phyloP scores from a whole-genome alignment of 176 grass and related monocot species.

The Zizania latifolia region DNA sequence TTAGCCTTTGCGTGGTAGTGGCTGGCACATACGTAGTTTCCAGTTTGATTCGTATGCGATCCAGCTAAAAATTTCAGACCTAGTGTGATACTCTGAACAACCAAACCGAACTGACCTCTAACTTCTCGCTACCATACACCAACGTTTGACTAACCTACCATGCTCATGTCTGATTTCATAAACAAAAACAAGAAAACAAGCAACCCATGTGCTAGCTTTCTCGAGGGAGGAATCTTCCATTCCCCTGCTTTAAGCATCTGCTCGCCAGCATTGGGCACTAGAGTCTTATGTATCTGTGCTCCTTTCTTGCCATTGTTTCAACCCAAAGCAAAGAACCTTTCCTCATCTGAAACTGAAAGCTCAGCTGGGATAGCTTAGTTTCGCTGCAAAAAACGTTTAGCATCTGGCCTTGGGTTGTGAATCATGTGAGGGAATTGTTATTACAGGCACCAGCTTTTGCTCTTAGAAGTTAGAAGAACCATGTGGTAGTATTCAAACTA shows the following conservation, averaged over 20 bases:
- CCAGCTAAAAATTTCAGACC: neutral
- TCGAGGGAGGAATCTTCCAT: constrained; percentile 22
- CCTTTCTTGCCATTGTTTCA: constrained; percentile 30
- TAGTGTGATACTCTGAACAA: neutral
- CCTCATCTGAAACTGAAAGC: neutral
- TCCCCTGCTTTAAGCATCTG: constrained; percentile 17
- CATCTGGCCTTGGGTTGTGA: constrained; percentile 26
- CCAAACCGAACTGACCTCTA: neutral
- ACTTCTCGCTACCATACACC: neutral
- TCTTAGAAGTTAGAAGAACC: too few relatives aligned
- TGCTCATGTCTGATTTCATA: neutral
- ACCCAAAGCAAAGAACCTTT: constrained; percentile 39
- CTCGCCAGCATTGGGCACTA: neutral
- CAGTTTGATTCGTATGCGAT: neutral
- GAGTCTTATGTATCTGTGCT: neutral
- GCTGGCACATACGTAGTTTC: neutral
- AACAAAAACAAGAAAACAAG: neutral
- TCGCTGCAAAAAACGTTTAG: constrained; percentile 11
- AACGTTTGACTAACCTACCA: constrained; percentile 13
- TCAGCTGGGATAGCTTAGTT: neutral
- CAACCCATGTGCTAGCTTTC: too few relatives aligned
- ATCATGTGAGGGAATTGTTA: constrained; percentile 32
- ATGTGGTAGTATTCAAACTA: too few relatives aligned
- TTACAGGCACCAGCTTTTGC: too few relatives aligned
- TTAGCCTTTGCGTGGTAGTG: neutral